phyloP scores from a whole-genome alignment of 1,284 basidiomycete species.

The Cryptococcus sp. region DNA sequence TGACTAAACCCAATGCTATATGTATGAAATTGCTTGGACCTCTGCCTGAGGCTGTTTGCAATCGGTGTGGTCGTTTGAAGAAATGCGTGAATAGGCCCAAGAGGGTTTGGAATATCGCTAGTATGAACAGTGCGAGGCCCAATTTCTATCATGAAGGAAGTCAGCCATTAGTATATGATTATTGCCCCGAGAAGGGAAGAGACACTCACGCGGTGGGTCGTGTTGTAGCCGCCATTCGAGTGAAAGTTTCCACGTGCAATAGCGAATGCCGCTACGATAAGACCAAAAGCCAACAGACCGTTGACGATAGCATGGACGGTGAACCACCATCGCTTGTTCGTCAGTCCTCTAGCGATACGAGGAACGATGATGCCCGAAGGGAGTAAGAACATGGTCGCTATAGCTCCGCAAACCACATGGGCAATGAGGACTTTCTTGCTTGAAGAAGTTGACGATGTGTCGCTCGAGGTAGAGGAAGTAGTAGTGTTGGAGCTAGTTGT shows the following conservation, averaged over 20 bases:
- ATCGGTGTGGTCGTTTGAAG: slow-evolving; percentile 18
- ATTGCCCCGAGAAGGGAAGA: background rate
- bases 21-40: slow-evolving; percentile 41
- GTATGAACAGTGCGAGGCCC: slow-evolving; percentile 62
- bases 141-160: slow-evolving; percentile 53
- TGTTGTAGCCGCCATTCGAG: slow-evolving; percentile 15
- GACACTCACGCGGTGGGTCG: slow-evolving; percentile 29
- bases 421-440: slow-evolving; percentile 57
- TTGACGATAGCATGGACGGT: slow-evolving; percentile 59
- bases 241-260: slow-evolving; percentile 25
- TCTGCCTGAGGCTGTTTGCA: slow-evolving; percentile 29
- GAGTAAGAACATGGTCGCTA: slow-evolving; percentile 63
- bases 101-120: slow-evolving; percentile 63
- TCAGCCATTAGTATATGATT: too few species aligned
- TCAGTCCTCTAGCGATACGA: slow-evolving; percentile 61
- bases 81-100: slow-evolving; percentile 65
- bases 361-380: slow-evolving; percentile 64
- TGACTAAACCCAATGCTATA: slow-evolving; percentile 31
- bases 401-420: slow-evolving; percentile 59
- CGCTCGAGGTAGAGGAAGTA: background rate
- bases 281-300: slow-evolving; percentile 59
- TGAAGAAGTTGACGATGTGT: background rate
- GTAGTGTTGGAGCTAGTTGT: background rate
- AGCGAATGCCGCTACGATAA: slow-evolving; percentile 58
- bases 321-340: slow-evolving; percentile 59